Conservation (phyloP, 306 rosid species). For the Neltuma alba region DNA sequence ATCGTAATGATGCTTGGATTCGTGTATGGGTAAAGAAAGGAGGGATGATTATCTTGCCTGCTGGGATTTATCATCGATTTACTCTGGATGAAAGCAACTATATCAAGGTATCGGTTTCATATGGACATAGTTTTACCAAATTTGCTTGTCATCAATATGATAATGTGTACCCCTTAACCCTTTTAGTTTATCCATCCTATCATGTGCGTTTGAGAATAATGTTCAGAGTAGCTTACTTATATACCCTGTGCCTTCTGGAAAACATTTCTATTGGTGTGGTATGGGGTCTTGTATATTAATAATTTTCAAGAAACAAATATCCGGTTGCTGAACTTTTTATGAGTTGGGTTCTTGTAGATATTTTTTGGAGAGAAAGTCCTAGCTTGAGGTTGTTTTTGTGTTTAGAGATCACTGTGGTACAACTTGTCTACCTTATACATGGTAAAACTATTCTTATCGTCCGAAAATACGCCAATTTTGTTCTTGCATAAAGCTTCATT, state of each 20-base stretch:
- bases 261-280: not conserved
- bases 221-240: not conserved
- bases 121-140: not conserved
- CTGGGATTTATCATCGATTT: slow-evolving; percentile 97
- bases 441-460: not conserved
- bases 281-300: slow-evolving; percentile 7
- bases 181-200: slow-evolving; percentile 1
- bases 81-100: slow-evolving; percentile 89
- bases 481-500: not conserved
- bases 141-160: not conserved
- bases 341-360: slow-evolving; percentile 18
- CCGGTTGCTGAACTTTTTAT: slow-evolving; percentile 10
- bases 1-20: slow-evolving; percentile 82
- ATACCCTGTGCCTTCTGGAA: slow-evolving; percentile 5
- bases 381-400: slow-evolving; percentile 10
- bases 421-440: not conserved
- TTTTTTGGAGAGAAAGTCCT: too few relatives aligned
- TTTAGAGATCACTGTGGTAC: not conserved
- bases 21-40: slow-evolving; percentile 95
- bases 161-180: not conserved
- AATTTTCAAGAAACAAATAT: not conserved
- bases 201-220: slow-evolving; percentile 14
- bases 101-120: slow-evolving; percentile 74
- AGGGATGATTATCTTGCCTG: slow-evolving; percentile 94
- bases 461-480: not conserved